A percentile compares a stretch with the other conserved stretches of the same genome.
Conservation (phyloP, 805 yeast genomes). For the Barnettozyma wickerhamii region DNA sequence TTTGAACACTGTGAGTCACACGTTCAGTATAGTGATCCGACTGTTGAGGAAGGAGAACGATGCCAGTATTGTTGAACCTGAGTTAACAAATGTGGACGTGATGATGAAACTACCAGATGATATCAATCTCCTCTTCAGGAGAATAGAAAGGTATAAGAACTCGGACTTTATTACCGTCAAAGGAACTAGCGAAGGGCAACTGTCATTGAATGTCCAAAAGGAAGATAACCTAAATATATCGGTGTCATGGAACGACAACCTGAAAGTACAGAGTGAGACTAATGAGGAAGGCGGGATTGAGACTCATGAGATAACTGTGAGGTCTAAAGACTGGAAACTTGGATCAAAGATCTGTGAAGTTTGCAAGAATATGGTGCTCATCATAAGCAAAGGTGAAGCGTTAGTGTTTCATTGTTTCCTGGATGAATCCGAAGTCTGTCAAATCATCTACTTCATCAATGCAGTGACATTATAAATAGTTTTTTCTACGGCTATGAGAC, state of each 20-base stretch:
- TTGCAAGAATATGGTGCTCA: conserved; percentile 56
- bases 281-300: conserved; percentile 26
- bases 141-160: conserved; percentile 63
- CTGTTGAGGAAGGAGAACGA: conserved; percentile 53
- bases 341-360: conserved; percentile 57
- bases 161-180: conserved; percentile 46
- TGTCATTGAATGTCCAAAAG: conserved; percentile 50
- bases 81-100: conserved; percentile 47
- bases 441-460: conserved; percentile 56
- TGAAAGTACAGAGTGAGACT: conserved; percentile 37
- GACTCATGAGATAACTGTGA: conserved; percentile 45
- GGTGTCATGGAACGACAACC: conserved; percentile 53
- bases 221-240: conserved; percentile 48
- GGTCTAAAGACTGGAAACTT: conserved; percentile 62
- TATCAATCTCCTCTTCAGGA: conserved; percentile 47
- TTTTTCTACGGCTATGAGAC: too few relatives aligned
- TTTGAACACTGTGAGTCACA: conserved; percentile 50
- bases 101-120: conserved; percentile 46
- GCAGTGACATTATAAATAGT: too few relatives aligned
- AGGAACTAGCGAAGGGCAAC: conserved; percentile 45
- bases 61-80: conserved; percentile 58
- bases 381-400: conserved; percentile 52
- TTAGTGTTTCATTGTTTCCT: conserved; percentile 63
- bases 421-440: conserved; percentile 61
- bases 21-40: conserved; percentile 68